Evolutionary conservation across 768 basidiomycete species (phyloP).

Genomic region (Leucosporidium creatinivorum): DNA sequence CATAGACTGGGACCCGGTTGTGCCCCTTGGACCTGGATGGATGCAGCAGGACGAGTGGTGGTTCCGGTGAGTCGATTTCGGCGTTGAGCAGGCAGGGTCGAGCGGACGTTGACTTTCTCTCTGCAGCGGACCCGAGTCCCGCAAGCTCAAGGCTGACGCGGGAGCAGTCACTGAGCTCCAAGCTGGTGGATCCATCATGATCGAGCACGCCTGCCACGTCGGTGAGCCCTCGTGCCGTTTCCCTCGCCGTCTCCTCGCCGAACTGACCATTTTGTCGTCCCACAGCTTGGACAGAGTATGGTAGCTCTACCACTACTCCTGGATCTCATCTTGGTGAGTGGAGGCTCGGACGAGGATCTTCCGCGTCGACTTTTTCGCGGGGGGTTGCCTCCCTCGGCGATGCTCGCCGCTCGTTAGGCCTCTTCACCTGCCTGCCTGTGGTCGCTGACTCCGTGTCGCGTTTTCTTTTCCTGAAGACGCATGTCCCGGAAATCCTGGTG

Average conservation of each 20-base stretch:
- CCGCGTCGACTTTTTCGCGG: no score
- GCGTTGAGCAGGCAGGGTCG: not conserved
- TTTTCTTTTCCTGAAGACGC: not conserved
- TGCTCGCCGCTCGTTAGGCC: no score
- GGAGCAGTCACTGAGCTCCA: constrained; percentile 6
- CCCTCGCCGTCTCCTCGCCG: not conserved
- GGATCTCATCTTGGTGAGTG: not conserved
- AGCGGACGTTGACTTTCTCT: not conserved
- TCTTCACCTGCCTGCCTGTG: no score
- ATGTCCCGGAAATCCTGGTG: not conserved
- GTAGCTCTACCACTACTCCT: constrained; percentile 3
- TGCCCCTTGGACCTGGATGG: constrained; percentile 13
- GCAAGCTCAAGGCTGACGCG: constrained; percentile 3
- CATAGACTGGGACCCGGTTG: constrained; percentile 13
- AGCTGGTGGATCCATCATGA: constrained; percentile 20
- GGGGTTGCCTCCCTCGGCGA: no score
- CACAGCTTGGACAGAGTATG: constrained; percentile 11
- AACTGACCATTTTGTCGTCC: not conserved
- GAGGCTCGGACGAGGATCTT: no score
- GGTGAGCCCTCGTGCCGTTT: not conserved
- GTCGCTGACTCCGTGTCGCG: no score
- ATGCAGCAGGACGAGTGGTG: constrained; percentile 14
- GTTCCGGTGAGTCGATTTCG: constrained; percentile 15
- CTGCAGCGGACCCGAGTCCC: constrained; percentile 11
- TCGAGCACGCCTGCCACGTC: constrained; percentile 26